Conservation (phyloP, 352 stramenopile genomes). For the Globisporangium polare region DNA sequence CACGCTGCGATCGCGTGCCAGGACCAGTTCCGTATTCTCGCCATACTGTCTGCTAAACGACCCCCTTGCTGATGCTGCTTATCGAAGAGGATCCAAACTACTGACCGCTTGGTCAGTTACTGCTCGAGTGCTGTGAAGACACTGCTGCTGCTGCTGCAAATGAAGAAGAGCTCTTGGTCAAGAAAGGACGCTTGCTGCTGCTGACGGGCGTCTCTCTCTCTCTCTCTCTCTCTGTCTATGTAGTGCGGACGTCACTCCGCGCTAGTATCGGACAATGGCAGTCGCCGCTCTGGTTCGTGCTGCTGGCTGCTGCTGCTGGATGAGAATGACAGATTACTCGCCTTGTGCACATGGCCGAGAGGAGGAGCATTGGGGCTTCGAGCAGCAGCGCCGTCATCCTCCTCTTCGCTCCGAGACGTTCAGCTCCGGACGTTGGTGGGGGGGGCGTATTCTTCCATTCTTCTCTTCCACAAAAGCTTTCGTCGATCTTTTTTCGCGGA, state of each 20-base stretch:
- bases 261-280: not conserved
- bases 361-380: not conserved
- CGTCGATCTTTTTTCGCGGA: not conserved
- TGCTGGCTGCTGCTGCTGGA: not conserved
- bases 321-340: constrained; percentile 5
- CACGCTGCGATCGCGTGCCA: constrained; percentile 4
- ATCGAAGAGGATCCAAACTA: not conserved
- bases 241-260: not conserved
- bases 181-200: not conserved
- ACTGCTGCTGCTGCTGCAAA: not conserved
- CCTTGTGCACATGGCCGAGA: not conserved
- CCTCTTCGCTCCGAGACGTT: not conserved
- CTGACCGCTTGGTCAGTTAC: not conserved
- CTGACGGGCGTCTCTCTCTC: too few relatives aligned
- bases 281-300: not conserved
- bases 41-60: constrained; percentile 3
- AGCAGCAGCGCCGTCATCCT: too few relatives aligned
- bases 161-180: not conserved
- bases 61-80: not conserved
- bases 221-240: too few relatives aligned
- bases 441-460: not conserved
- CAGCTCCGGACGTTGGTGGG: not conserved
- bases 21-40: constrained; percentile 10
- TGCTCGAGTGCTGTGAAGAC: not conserved
- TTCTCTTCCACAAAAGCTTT: not conserved